Evolutionary conservation across 441 rosid genomes (phyloP), one percentile per base, ranked within the genome.

Genomic region (Brassica hybrid): DNA sequence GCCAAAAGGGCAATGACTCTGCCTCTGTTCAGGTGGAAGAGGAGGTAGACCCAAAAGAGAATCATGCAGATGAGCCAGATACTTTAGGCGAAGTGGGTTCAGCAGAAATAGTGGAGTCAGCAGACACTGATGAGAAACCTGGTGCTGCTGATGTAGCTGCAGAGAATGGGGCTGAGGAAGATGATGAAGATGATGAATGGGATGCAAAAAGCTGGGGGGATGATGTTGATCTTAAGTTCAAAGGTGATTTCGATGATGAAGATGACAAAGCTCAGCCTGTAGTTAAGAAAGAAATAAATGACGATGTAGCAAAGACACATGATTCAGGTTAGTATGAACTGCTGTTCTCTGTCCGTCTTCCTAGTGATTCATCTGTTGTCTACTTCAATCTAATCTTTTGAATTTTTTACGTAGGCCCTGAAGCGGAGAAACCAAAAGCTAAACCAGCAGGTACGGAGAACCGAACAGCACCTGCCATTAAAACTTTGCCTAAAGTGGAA

Each of bases 181-280:
- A 88, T n/a, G 97, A 89, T 1, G 91, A 83, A 38, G 97, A 87
- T n/a, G 94, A 86, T 65, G 99, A 89, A 70, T 96, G 99, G 98
- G 99, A 96, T 85, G 96, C 92, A 67, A 96, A 94, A 85, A 92
- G 91, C 84, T 94, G 94, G 98, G 99, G 92, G 96, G 99, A 94
- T 86, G 90, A 89, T 77, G 88, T 96, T 69, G 88, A 86, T 84
- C 87, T 92, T 69, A 85, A 85, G 68, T 82, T 90, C 56, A 92
- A 92, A 76, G 92, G 94, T 78, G 89, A 91, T 61, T 96, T 96
- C 72, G 97, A 89, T 83, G 98, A 93, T 65, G 95, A 90, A 65
- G 98, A 94, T 83, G 87, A 69, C 65, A 94, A 84, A 76, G 86
- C 91, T 59, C 86, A 90, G 80, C 82, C 67, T 57, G 77, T 80